phyloP scores from a whole-genome alignment of 78 protist genomes.

The Cavenderia fasciculata region DNA sequence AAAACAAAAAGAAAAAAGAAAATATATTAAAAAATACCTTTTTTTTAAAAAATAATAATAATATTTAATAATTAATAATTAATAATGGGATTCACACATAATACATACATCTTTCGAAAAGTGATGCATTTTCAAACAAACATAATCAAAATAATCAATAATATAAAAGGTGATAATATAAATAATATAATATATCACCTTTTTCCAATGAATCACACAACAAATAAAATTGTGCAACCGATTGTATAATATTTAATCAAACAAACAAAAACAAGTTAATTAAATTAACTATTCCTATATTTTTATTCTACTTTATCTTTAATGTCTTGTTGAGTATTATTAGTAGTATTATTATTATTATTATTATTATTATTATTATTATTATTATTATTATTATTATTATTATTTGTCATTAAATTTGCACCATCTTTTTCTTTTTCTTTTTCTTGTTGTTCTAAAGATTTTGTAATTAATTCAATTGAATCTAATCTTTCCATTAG shows the following conservation, averaged over 20 bases:
- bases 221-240: background rate
- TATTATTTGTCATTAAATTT: too few species aligned
- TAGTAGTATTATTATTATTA: background rate
- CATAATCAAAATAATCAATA: too few species aligned
- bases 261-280: background rate
- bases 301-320: background rate
- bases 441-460: too few species aligned
- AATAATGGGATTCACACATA: too few species aligned
- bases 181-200: background rate
- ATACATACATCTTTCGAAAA: too few species aligned
- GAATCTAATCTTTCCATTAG: conserved; percentile 73
- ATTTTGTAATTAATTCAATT: conserved; percentile 31
- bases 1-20: too few species aligned
- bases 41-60: too few species aligned
- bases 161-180: too few species aligned
- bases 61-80: too few species aligned
- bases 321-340: background rate
- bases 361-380: background rate
- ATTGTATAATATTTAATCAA: background rate
- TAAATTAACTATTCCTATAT: background rate
- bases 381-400: background rate
- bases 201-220: background rate
- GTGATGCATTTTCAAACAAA: too few species aligned
- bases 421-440: too few species aligned
- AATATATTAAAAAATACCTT: too few species aligned